Evolutionary conservation across 208 protist species (phyloP).

Genomic region (Acanthamoeba divionensis): DNA sequence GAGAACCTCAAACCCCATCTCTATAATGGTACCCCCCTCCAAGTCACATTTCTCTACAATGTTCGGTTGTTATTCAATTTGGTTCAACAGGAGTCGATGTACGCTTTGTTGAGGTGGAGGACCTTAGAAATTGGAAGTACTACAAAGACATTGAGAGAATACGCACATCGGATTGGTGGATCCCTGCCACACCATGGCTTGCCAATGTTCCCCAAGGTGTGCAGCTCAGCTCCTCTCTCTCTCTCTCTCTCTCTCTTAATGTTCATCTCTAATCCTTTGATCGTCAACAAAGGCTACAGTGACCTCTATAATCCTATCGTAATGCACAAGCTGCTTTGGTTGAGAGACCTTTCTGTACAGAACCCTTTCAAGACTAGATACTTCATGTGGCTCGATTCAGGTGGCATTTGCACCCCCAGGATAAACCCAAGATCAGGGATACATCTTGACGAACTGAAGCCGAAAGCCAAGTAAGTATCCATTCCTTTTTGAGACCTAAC

Average conservation of each 20-base stretch:
- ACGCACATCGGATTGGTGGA: neutral
- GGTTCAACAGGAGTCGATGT: constrained; percentile 6
- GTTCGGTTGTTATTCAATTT: too few species aligned
- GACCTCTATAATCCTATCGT: constrained; percentile 46
- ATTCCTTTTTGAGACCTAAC: neutral
- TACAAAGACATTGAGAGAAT: neutral
- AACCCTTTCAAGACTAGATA: constrained; percentile 30
- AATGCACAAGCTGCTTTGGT: constrained; percentile 1
- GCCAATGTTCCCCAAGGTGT: neutral
- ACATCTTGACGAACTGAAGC: neutral
- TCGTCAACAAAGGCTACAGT: too few species aligned
- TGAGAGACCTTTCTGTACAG: constrained; percentile 1
- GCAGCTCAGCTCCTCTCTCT: too few species aligned
- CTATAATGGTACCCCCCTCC: too few species aligned
- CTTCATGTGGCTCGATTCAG: constrained; percentile 37
- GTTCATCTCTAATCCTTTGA: too few species aligned
- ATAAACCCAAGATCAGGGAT: neutral
- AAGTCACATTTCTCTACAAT: too few species aligned
- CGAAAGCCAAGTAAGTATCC: constrained; percentile 4
- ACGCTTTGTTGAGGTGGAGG: constrained; percentile 23
- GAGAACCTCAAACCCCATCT: neutral
- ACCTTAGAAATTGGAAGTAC: constrained; percentile 1
- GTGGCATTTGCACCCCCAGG: constrained; percentile 18
- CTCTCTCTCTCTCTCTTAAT: too few species aligned
- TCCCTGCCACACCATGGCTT: neutral